Base-by-base conservation (phyloP, 495 filamentous ascomycete genomes). In the Pseudevernia furfuracea region DNA sequence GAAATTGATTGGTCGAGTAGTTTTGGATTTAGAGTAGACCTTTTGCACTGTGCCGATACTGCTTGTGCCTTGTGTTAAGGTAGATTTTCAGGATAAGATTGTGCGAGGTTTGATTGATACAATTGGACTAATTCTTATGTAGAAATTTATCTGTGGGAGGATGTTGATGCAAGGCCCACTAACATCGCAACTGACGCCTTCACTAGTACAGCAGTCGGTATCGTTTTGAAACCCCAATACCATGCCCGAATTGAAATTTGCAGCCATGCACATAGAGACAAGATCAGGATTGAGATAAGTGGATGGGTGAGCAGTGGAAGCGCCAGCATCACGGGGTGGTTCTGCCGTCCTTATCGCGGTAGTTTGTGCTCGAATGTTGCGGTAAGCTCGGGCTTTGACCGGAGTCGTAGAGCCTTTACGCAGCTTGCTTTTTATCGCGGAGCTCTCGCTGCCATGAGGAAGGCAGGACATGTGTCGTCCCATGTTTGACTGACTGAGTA, bases 1-100 rank as follows among this genome's bases (percentile, higher is more conserved):
- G 0, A 79, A 82, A 63, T 67, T 87, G 70, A 78, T 81, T 52
- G 85, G 84, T 3, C 73, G 84, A 46, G 81, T 86, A n/a, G 83
- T 86, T 12, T 60, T 87, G 46, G 82, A 87, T 69, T 67, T 87
- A 68, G 74, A 80, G 66, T 79, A 68, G 67, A 30, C 15, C 34
- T 53, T 48, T 49, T 5, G 5, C 46, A 17, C n/a, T 25, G 5
- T 23, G 43, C 21, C 43, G 19, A n/a, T 7, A 46, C 21, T 23
- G 43, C 21, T 23, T 10, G 19, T 46, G 30, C n/a, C 46, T 48
- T 28, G 34, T 2, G 21, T 6, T 36, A 28, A 9, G 30, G 2
- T 12, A 57, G 14, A 19, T 32, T 32, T 30, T 43, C 36, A 63
- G 19, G 34, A 34, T 15, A 17, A 34, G 10, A 32, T 9, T 19